Evolutionary conservation across 805 yeast genomes (phyloP).

Genomic region (Saccharomycopsis babjevae): DNA sequence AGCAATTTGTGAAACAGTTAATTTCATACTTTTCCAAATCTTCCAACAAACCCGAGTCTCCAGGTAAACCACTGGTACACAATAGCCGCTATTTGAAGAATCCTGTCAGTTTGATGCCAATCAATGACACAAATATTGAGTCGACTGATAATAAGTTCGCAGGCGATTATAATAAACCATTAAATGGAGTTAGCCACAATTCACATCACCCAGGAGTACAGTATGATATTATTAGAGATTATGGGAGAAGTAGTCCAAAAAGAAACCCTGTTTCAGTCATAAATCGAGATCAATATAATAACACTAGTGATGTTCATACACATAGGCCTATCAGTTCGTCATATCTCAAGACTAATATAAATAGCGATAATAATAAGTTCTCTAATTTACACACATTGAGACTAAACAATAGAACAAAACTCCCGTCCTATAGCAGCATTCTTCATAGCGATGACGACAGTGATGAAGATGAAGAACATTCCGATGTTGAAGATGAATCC

Average conservation of each 20-base stretch:
- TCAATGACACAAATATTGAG: neutral
- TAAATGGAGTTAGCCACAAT: neutral
- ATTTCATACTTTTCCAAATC: neutral
- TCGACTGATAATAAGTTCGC: neutral
- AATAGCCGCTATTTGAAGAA: neutral
- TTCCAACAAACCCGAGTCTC: neutral
- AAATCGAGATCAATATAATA: neutral
- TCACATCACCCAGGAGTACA: neutral
- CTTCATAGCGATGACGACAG: conserved; percentile 15
- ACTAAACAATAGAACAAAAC: neutral
- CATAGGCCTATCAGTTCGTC: neutral
- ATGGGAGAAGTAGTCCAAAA: neutral
- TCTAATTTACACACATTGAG: neutral
- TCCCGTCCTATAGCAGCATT: neutral
- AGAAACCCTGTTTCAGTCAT: neutral
- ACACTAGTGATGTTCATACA: neutral
- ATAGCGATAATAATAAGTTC: neutral
- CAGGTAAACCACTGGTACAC: neutral
- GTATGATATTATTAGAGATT: neutral
- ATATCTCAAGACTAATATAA: neutral
- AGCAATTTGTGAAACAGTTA: conserved; percentile 4
- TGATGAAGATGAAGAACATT: conserved; percentile 13
- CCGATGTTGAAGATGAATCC: neutral
- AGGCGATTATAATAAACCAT: neutral
- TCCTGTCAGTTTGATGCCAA: neutral